Evolutionary conservation across 805 yeast species (phyloP).

Genomic region (Cyberlindnera galapagoensis): DNA sequence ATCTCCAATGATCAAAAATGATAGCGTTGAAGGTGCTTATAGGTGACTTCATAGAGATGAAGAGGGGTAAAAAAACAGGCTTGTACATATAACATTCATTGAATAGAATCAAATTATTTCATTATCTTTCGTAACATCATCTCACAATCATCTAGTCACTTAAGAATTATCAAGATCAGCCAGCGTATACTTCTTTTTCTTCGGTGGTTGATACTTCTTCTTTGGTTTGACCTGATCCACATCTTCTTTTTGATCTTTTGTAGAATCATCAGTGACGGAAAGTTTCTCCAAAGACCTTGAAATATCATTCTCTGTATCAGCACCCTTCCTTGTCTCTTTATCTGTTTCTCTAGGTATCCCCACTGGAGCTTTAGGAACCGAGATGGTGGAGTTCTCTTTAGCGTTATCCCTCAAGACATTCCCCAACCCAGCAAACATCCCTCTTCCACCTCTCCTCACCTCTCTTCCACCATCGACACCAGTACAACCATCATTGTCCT

Average conservation of each 20-base stretch:
- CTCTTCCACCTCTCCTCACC: not conserved
- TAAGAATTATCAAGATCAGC: constrained; percentile 12
- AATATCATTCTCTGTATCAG: not conserved
- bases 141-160: not conserved
- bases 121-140: too few species aligned
- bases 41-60: too few species aligned
- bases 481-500: not conserved
- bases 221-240: constrained; percentile 4
- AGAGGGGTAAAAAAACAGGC: too few species aligned
- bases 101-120: too few species aligned
- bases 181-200: constrained; percentile 13
- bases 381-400: not conserved
- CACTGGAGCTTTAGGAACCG: not conserved
- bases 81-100: constrained; percentile 5
- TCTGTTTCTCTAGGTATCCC: not conserved
- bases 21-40: too few species aligned
- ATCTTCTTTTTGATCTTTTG: not conserved
- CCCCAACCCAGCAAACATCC: not conserved
- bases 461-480: not conserved
- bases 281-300: not conserved
- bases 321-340: not conserved
- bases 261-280: constrained; percentile 1
- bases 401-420: not conserved
- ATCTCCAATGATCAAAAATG: too few species aligned
- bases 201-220: constrained; percentile 8